Base-by-base conservation (phyloP, 805 yeast genomes). In the Metschnikowia chrysomelidarum region DNA sequence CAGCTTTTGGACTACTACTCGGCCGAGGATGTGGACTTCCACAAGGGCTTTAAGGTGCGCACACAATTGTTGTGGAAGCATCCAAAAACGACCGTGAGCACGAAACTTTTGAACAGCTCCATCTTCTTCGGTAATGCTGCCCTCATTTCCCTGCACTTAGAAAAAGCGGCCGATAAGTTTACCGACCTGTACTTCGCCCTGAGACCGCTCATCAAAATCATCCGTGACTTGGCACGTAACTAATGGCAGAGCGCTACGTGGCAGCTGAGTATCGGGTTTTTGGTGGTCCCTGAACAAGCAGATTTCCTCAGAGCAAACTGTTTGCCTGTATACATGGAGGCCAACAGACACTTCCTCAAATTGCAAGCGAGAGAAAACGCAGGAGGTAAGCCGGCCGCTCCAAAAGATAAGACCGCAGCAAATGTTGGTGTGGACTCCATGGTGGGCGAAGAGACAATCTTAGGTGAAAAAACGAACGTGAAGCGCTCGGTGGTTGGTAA, bases 11-110 rank as follows among this genome's bases (percentile, higher is more conserved):
- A 91, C 56, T 60, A 78, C 24, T 87, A 82, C 54, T 71, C 86
- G 2, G 74, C 76, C 29, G 80, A 79, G 29, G 77, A 78, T 28
- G 83, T 87, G 12, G 78, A 78, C n/a, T 71, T 76, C 43, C 77
- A 80, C 38, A 86, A 88, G 60, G 75, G 79, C 29, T 64, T 93
- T 35, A 77, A 80, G 43, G 66, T 91, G 34, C 76, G 98, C 62
- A 82, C 93, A 28, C 93, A 89, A 46, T 71, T 93, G 77, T 68
- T 84, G 23, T 93, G 98, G 98, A 76, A 83, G 57, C 79, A 80
- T 56, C 95, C 97, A 25, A 76, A 78, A 43, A 65, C 87, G 4
- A 73, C 78, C 12, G 86, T 88, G 6, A 84, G 96, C 12, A 80
- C 89, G 4, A 80, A 78, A 42, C 62, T 88, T 39, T 67, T 87